Percentiles rank a stretch among this genome's conserved stretches.
phyloP scores from a whole-genome alignment of 176 grass and related monocot genomes.

The Secale cereale region DNA sequence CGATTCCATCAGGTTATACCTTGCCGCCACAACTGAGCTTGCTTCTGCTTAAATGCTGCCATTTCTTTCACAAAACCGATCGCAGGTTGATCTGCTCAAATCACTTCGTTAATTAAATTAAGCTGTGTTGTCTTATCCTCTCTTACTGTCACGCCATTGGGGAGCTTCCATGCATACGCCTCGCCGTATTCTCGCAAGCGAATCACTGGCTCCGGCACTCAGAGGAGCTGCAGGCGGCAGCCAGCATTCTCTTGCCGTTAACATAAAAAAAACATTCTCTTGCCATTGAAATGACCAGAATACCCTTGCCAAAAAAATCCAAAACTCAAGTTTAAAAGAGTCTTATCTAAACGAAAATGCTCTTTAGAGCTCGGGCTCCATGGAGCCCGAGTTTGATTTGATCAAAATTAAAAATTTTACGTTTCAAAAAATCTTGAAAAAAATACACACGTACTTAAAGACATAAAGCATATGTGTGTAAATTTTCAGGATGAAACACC shows the following conservation, averaged over 20 bases:
- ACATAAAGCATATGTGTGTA: no score
- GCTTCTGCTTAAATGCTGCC: not conserved
- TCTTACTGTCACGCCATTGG: not conserved
- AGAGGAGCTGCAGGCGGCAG: not conserved
- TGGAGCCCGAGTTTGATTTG: no score
- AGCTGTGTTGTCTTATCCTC: not conserved
- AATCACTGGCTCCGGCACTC: constrained; percentile 8
- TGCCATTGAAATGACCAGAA: not conserved
- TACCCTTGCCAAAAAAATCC: not conserved
- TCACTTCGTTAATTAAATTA: not conserved
- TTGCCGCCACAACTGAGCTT: not conserved
- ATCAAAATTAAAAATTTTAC: no score
- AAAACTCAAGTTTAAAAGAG: not conserved
- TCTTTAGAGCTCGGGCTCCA: no score
- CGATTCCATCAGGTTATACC: constrained; percentile 17
- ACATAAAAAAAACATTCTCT: no score
- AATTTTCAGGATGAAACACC: no score
- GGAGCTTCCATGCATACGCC: constrained; percentile 17
- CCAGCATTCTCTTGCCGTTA: not conserved
- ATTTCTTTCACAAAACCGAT: constrained; percentile 20
- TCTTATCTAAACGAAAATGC: no score
- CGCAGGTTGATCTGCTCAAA: constrained; percentile 3
- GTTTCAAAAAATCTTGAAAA: no score
- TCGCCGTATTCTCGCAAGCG: not conserved
- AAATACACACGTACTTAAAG: no score